Base-by-base conservation (phyloP, 768 basidiomycete genomes). In the Hygrophorus pudorinus region DNA sequence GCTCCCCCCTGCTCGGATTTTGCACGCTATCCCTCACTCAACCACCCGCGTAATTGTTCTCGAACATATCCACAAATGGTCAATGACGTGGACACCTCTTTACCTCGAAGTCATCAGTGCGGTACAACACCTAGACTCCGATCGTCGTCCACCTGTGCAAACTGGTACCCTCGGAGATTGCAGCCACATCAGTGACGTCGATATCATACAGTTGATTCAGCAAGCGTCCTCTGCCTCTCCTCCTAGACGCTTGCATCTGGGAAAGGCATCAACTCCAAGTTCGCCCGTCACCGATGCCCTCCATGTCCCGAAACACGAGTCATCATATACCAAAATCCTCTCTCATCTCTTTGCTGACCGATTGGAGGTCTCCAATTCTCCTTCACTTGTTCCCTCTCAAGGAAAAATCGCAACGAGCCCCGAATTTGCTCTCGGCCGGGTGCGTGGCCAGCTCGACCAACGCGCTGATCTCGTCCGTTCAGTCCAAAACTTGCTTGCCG, bases 341-440 rank as follows among this genome's bases (percentile, higher is more conserved):
- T 62, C 72, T 5, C 83, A 88, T 45, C 67, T 96, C 28, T 93
- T 97, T 58, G 71, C 67, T 33, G 76, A 81, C 6, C 76, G 87
- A 2, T 67, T 98, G 1, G 82, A 92, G 49, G 73, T 99, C 47
- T 71, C 81, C 55, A 98, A 99, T 63, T 79, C 84, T 2, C 92
- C 90, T 0, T 66, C 75, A 34, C 71, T 85, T 13, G 78, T 90
- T 41, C 57, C 75, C 8, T 62, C 79, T 11, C 75, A 85, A 46
- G 91, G 90, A 9, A 65, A 73, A 36, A 61, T 79, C 36, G 88
- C 90, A 13, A 94, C 92, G 8, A 83, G 75, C n/a, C 96, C 94
- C 1, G 90, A 97, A 59, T 97, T 83, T 57, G 94, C 96, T 0
- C 74, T 98, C 29, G 94, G 96, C 10, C 84, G 91, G 36, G 80